Percentiles rank a stretch among this genome's conserved stretches.
Evolutionary conservation across 805 yeast genomes (phyloP).

Genomic region (Ogataea salicorniae): DNA sequence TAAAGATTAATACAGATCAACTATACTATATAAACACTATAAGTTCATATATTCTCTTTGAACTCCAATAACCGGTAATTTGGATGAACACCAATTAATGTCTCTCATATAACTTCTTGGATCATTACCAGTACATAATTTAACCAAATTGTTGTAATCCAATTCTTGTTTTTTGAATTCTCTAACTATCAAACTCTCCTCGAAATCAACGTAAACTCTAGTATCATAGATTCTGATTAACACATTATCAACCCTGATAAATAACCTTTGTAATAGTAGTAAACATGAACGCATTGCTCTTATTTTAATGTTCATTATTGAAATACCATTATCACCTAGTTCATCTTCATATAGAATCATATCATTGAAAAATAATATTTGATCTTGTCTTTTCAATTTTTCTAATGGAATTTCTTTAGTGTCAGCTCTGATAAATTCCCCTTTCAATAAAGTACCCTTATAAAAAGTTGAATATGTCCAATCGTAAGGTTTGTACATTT

Average conservation of each 20-base stretch:
- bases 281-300: constrained; percentile 85
- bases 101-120: constrained; percentile 72
- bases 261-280: constrained; percentile 69
- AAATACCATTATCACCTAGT: constrained; percentile 91
- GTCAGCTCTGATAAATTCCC: constrained; percentile 23
- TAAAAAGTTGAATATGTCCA: constrained; percentile 93
- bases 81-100: constrained; percentile 74
- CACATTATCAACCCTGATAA: constrained; percentile 86
- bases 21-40: background rate
- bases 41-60: constrained; percentile 21
- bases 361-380: constrained; percentile 86
- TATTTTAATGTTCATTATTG: constrained; percentile 69
- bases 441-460: constrained; percentile 46
- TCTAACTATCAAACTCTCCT: constrained; percentile 55
- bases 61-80: constrained; percentile 20
- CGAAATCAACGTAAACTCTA: constrained; percentile 75
- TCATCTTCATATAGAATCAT: constrained; percentile 90
- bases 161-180: constrained; percentile 73
- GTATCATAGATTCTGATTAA: constrained; percentile 80
- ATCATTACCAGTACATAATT: constrained; percentile 48
- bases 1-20: too few relatives aligned
- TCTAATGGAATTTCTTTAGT: constrained; percentile 55
- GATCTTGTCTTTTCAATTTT: constrained; percentile 65
- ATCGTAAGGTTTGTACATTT: constrained; percentile 79
- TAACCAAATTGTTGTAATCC: constrained; percentile 41